Percentiles rank a stretch among this genome's conserved stretches.
phyloP scores from a whole-genome alignment of 805 yeast genomes.

The Spathaspora arborariae region DNA sequence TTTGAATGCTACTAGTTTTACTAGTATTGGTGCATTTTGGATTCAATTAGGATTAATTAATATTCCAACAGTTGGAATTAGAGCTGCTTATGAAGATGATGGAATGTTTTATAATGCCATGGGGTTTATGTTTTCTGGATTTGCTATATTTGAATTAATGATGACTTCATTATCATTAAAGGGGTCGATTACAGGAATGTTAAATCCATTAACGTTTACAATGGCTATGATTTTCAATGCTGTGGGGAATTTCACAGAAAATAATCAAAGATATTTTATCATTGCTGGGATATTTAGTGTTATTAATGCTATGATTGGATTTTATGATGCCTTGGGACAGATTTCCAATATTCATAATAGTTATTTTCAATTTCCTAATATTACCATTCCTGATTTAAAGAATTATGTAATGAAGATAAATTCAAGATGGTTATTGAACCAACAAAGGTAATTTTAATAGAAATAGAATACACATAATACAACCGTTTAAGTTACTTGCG shows the following conservation, averaged over 20 bases:
- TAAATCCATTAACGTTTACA: not conserved
- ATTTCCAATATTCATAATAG: not conserved
- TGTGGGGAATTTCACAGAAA: not conserved
- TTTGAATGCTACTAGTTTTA: constrained; percentile 61
- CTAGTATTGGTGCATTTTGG: constrained; percentile 70
- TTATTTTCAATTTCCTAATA: not conserved
- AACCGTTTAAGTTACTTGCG: too few relatives aligned
- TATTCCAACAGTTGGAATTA: constrained; percentile 58
- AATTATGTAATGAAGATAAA: not conserved
- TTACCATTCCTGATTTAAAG: not conserved
- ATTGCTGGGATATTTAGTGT: not conserved
- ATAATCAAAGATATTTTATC: not conserved
- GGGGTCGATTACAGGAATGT: not conserved
- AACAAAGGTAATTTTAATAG: too few relatives aligned
- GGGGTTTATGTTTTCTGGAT: constrained; percentile 58
- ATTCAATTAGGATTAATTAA: constrained; percentile 56
- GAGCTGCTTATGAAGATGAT: constrained; percentile 44
- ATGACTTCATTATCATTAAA: constrained; percentile 28
- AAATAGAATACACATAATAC: too few relatives aligned
- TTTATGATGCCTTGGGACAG: constrained; percentile 2
- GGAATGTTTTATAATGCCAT: constrained; percentile 46
- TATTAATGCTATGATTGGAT: not conserved
- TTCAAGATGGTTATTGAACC: too few relatives aligned
- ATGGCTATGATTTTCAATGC: not conserved
- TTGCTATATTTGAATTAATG: constrained; percentile 59